Base-by-base conservation (phyloP, 129 eudicot genomes). In the Kitagawia praeruptora region DNA sequence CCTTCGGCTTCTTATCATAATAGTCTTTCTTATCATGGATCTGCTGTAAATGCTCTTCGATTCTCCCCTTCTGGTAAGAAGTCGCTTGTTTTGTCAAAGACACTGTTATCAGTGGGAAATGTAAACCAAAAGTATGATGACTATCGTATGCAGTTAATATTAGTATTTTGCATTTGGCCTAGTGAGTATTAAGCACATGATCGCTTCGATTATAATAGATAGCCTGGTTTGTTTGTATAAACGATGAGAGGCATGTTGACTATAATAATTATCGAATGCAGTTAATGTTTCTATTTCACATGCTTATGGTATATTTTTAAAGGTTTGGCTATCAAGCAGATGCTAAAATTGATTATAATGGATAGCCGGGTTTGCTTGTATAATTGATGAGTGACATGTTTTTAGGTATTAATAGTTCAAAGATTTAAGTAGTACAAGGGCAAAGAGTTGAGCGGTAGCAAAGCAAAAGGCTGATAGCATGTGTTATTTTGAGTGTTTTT, bases 1-100 rank as follows among this genome's bases (percentile, higher is more conserved):
- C 99, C 98, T 31, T 41, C 89, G 16, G 95, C 90, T 67, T 75
- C 89, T 69, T 96, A 96, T 82, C 95, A 90, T 21, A 91, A 70
- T 79, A 92, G 87, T 76, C 98, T 96, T 80, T 86, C 98, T 4
- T 92, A 89, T 79, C 99, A 96, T 76, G 91, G 97, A 74, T 89
- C 97, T 16, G 93, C 99, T 47, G 87, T 96, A 63, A 96, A 96
- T 84, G 91, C 83, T 74, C 89, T 96, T 80, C 99, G 99, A 8
- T 96, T 96, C 85, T 90, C 99, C 39, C 98, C 95, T 80, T 84
- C 96, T 31, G 99, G 99, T 90, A 76, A 47, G 75, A 38, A 44
- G 77, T 70, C 39, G 15, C 10, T 42, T 40, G 27, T 76, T 38
- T 45, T 51, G 16, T 51, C 40, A 42, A 6, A 19, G 14, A 3